Conservation (phyloP, 2,329 filamentous ascomycete species). For the Venturia asperata region DNA sequence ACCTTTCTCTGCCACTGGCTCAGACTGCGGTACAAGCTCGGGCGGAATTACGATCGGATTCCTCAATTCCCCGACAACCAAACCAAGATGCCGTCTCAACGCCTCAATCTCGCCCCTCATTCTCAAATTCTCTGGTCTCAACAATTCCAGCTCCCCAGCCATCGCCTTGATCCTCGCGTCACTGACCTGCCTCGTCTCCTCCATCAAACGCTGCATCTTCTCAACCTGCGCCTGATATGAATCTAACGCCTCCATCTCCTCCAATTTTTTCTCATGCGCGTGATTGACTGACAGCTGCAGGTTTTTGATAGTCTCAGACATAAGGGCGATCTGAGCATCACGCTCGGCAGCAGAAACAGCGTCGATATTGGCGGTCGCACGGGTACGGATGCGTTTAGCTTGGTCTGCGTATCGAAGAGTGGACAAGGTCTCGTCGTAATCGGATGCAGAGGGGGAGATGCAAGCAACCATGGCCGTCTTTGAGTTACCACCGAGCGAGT, state of each 20-base stretch:
- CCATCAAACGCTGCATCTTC: slow-evolving; percentile 91
- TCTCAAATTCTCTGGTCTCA: slow-evolving; percentile 50
- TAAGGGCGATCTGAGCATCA: slow-evolving; percentile 86
- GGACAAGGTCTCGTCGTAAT: slow-evolving; percentile 95
- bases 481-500: slow-evolving; percentile 90
- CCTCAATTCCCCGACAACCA: slow-evolving; percentile 77
- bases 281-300: slow-evolving; percentile 67
- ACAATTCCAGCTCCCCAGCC: slow-evolving; percentile 44
- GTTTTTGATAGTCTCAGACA: slow-evolving; percentile 87
- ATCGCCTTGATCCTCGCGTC: slow-evolving; percentile 91
- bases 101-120: slow-evolving; percentile 69
- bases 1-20: slow-evolving; percentile 29
- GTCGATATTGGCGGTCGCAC: slow-evolving; percentile 92
- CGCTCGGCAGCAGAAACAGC: slow-evolving; percentile 86
- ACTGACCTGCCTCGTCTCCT: slow-evolving; percentile 81
- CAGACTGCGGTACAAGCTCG: slow-evolving; percentile 22
- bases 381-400: slow-evolving; percentile 92
- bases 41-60: slow-evolving; percentile 70
- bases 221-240: slow-evolving; percentile 89
- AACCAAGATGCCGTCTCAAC: slow-evolving; percentile 74
- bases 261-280: slow-evolving; percentile 27
- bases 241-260: slow-evolving; percentile 74
- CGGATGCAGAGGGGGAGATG: slow-evolving; percentile 83
- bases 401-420: slow-evolving; percentile 96
- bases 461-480: slow-evolving; percentile 99